phyloP scores from a whole-genome alignment of 2,329 filamentous ascomycete species.

The Purpureocillium lavendulum region DNA sequence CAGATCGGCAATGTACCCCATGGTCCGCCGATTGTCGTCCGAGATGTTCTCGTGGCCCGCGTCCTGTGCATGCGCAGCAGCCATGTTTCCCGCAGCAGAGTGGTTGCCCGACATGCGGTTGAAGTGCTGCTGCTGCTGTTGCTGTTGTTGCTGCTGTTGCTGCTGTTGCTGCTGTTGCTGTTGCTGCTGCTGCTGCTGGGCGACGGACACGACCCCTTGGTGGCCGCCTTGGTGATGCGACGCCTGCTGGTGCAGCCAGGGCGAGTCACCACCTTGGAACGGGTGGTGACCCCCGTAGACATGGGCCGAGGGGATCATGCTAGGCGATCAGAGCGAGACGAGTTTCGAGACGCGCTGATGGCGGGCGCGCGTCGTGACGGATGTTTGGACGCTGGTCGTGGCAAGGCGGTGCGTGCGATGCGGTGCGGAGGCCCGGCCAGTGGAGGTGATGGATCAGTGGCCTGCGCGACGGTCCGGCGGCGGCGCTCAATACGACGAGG shows the following conservation, averaged over 20 bases:
- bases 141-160: conserved; percentile 34
- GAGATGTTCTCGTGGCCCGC: conserved; percentile 59
- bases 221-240: conserved; percentile 52
- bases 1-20: conserved; percentile 86
- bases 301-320: conserved; percentile 56
- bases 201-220: conserved; percentile 41
- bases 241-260: conserved; percentile 61
- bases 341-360: not conserved
- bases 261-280: conserved; percentile 52
- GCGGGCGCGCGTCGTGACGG: too few relatives aligned
- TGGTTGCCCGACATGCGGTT: conserved; percentile 63
- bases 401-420: not conserved
- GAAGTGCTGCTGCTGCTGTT: conserved; percentile 54
- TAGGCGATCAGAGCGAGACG: conserved; percentile 12
- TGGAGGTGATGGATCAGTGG: too few relatives aligned
- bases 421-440: too few relatives aligned
- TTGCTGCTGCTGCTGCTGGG: conserved; percentile 36
- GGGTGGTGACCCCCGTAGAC: conserved; percentile 63
- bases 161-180: conserved; percentile 31
- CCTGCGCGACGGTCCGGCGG: not conserved
- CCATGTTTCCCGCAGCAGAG: conserved; percentile 37
- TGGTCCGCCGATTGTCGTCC: conserved; percentile 88
- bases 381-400: too few relatives aligned
- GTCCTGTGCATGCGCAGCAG: conserved; percentile 44
- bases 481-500: not conserved